phyloP scores from a whole-genome alignment of 164 flowering plant species.

The Piper longum region DNA sequence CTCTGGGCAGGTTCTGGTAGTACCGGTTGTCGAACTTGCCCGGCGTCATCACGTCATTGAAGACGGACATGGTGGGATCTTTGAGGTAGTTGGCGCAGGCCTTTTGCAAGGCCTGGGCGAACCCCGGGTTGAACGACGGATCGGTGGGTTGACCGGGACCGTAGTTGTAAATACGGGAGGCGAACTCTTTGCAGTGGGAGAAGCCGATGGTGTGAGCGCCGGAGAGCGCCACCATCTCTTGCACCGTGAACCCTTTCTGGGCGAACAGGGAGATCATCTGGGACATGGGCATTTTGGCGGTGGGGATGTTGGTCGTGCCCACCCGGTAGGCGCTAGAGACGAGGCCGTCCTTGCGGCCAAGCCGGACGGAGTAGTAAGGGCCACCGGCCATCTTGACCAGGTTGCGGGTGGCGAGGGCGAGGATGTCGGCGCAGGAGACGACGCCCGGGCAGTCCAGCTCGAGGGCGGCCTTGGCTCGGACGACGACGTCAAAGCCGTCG shows the following conservation, averaged over 20 bases:
- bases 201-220: constrained; percentile 78
- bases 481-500: constrained; percentile 53
- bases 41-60: constrained; percentile 56
- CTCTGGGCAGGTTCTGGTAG: constrained; percentile 38
- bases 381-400: constrained; percentile 59
- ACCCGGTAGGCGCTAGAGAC: constrained; percentile 27
- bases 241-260: constrained; percentile 29
- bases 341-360: constrained; percentile 53
- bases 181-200: constrained; percentile 64
- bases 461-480: constrained; percentile 41
- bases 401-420: constrained; percentile 45
- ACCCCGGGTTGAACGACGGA: constrained; percentile 32
- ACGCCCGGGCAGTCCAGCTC: constrained; percentile 59
- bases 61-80: constrained; percentile 34
- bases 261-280: constrained; percentile 29
- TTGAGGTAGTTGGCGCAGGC: constrained; percentile 33
- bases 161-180: constrained; percentile 28
- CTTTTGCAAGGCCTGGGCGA: constrained; percentile 24
- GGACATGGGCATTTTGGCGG: constrained; percentile 19
- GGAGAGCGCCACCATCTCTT: constrained; percentile 49
- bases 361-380: constrained; percentile 31
- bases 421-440: constrained; percentile 68
- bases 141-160: constrained; percentile 17
- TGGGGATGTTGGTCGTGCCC: constrained; percentile 17
- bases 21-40: constrained; percentile 57